Conservation (phyloP, 1,139 yeast genomes). For the Diutina sp. region DNA sequence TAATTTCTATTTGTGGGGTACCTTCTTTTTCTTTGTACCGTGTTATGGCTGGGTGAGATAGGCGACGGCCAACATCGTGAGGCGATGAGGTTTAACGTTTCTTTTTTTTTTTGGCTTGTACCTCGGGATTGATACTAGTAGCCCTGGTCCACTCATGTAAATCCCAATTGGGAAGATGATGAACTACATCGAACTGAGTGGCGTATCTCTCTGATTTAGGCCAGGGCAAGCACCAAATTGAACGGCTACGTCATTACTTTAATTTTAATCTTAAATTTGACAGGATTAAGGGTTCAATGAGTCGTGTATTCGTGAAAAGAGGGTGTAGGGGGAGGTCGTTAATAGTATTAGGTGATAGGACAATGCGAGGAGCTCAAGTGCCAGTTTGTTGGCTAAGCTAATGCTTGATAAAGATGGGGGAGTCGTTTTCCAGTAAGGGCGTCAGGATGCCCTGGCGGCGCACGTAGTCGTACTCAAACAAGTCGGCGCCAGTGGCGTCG, state of each 20-base stretch:
- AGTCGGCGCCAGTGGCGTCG: background rate
- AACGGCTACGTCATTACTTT: background rate
- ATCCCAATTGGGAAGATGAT: background rate
- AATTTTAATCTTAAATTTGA: background rate
- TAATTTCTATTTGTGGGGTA: too few species aligned
- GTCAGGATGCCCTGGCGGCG: conserved; percentile 1
- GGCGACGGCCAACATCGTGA: too few species aligned
- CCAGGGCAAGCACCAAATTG: background rate
- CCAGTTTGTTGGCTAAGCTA: background rate
- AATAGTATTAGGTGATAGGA: background rate
- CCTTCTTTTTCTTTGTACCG: too few species aligned
- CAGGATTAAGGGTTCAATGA: too few species aligned
- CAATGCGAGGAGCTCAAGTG: background rate
- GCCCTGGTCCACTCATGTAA: background rate
- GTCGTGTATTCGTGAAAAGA: background rate
- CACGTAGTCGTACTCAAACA: background rate
- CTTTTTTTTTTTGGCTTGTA: too few species aligned
- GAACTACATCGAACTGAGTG: background rate
- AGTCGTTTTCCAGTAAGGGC: conserved; percentile 2
- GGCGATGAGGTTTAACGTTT: background rate
- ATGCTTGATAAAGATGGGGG: conserved; percentile 1
- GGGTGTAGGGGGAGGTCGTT: too few species aligned
- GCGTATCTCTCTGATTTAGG: background rate
- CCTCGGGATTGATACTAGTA: background rate
- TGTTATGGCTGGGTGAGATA: too few species aligned